phyloP scores from a whole-genome alignment of 495 filamentous ascomycete species.

The Hyaloscypha hepaticicola region DNA sequence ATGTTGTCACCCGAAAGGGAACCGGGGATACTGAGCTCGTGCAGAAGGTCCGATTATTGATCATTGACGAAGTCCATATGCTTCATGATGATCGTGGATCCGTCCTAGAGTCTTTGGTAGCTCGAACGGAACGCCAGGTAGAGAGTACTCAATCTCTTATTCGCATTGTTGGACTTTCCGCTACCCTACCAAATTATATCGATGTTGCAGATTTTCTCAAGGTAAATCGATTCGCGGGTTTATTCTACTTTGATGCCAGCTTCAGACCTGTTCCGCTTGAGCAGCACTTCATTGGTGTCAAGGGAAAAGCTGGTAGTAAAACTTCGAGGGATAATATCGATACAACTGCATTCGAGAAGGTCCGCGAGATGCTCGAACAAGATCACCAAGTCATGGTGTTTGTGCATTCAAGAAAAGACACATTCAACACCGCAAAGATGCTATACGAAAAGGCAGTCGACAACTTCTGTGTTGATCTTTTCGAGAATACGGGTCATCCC shows the following conservation, averaged over 20 bases:
- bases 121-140: slow-evolving; percentile 91
- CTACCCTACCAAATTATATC: slow-evolving; percentile 92
- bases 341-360: slow-evolving; percentile 83
- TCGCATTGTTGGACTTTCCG: slow-evolving; percentile 90
- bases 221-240: slow-evolving; percentile 86
- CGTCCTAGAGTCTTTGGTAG: slow-evolving; percentile 92
- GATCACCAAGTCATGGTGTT: slow-evolving; percentile 99
- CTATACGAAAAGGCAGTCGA: slow-evolving; percentile 85
- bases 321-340: slow-evolving; percentile 87
- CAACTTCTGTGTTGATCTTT: slow-evolving; percentile 70
- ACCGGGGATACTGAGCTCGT: slow-evolving; percentile 97
- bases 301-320: slow-evolving; percentile 80
- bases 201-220: slow-evolving; percentile 97
- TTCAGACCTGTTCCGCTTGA: slow-evolving; percentile 96
- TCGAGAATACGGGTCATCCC: slow-evolving; percentile 71
- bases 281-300: slow-evolving; percentile 96
- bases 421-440: slow-evolving; percentile 79
- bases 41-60: slow-evolving; percentile 92
- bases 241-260: slow-evolving; percentile 96
- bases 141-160: slow-evolving; percentile 98
- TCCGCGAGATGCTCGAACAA: slow-evolving; percentile 82
- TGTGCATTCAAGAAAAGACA: slow-evolving; percentile 95
- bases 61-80: slow-evolving; percentile 99
- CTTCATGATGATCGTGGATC: slow-evolving; percentile 96
- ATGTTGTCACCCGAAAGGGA: slow-evolving; percentile 94